These are phyloP conservation scores for Thalassiosira profunda DNA, from an alignment of 108 stramenopile species.

Conservation along the genomic window DNA sequence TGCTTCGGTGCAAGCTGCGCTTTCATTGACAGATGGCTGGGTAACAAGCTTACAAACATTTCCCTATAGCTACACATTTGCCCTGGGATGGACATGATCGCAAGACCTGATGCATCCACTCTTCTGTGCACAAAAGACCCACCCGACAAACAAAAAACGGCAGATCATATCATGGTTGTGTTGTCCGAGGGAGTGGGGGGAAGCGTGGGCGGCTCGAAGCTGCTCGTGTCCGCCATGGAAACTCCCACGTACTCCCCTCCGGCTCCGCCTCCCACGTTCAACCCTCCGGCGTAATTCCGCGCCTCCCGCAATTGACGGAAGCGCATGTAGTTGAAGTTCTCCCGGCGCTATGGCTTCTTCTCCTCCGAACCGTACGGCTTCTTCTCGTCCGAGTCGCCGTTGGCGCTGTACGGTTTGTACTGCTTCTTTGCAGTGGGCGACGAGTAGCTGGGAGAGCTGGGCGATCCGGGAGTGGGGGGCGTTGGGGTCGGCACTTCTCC, in stretches of 20 bases:
- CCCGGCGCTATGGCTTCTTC: constrained; percentile 38
- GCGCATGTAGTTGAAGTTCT: constrained; percentile 67
- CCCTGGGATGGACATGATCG: no score
- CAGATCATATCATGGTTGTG: constrained; percentile 23
- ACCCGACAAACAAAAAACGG: no score
- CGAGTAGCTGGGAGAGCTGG: constrained; percentile 17
- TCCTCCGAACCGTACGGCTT: constrained; percentile 28
- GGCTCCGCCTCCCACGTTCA: constrained; percentile 41
- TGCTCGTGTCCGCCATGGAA: constrained; percentile 66
- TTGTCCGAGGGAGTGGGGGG: constrained; percentile 76
- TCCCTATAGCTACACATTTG: no score
- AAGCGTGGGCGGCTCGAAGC: constrained; percentile 83
- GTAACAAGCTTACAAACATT: no score
- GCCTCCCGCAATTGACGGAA: constrained; percentile 67
- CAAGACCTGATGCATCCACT: no score
- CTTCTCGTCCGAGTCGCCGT: constrained; percentile 23
- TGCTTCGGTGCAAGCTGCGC: no score
- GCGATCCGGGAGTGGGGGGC: constrained; percentile 27
- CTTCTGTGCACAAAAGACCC: no score
- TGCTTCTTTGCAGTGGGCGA: constrained; percentile 15
- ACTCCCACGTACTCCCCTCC: constrained; percentile 65
- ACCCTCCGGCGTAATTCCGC: constrained; percentile 32
- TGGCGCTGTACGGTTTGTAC: constrained; percentile 30
- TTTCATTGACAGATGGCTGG: no score
- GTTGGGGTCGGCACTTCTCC: constrained; percentile 26